Conservation (phyloP, 257 asterid species). For the Hygrophila difformis region DNA sequence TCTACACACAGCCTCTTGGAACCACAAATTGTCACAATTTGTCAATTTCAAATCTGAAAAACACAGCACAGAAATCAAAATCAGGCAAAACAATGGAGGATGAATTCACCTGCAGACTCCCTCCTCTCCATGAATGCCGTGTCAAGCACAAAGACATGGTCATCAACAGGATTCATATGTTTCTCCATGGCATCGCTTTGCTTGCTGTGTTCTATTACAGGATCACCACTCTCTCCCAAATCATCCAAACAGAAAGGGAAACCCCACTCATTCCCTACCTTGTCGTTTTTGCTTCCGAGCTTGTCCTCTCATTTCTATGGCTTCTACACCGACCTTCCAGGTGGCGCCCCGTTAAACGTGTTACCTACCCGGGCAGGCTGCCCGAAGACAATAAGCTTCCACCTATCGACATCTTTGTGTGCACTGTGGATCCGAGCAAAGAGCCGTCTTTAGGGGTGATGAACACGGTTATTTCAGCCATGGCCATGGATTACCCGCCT, state of each 20-base stretch:
- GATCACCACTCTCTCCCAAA: slow-evolving; percentile 14
- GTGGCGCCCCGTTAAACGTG: slow-evolving; percentile 27
- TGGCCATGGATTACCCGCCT: slow-evolving; percentile 46
- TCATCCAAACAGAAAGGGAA: neutral
- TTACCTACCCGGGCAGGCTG: slow-evolving; percentile 24
- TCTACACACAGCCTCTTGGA: too few relatives aligned
- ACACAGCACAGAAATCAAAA: too few relatives aligned
- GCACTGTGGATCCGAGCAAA: slow-evolving; percentile 43
- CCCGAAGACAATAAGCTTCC: slow-evolving; percentile 36
- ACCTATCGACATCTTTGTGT: slow-evolving; percentile 33
- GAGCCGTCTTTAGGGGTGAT: slow-evolving; percentile 48
- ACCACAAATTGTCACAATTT: too few relatives aligned
- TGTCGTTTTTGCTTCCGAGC: slow-evolving; percentile 26
- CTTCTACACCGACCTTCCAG: slow-evolving; percentile 23
- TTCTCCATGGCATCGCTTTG: slow-evolving; percentile 31
- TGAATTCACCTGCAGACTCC: too few relatives aligned
- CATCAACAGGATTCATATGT: slow-evolving; percentile 28
- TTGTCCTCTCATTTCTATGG: slow-evolving; percentile 27
- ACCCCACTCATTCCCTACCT: slow-evolving; percentile 23
- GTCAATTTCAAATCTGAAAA: too few relatives aligned
- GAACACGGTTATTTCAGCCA: slow-evolving; percentile 48
- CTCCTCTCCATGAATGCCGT: slow-evolving; percentile 29
- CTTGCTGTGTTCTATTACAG: slow-evolving; percentile 35
- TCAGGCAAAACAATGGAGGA: too few relatives aligned
- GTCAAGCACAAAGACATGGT: slow-evolving; percentile 19